Conservation (phyloP, 345 rosid genomes). For the Eucalyptus polyanthemos region DNA sequence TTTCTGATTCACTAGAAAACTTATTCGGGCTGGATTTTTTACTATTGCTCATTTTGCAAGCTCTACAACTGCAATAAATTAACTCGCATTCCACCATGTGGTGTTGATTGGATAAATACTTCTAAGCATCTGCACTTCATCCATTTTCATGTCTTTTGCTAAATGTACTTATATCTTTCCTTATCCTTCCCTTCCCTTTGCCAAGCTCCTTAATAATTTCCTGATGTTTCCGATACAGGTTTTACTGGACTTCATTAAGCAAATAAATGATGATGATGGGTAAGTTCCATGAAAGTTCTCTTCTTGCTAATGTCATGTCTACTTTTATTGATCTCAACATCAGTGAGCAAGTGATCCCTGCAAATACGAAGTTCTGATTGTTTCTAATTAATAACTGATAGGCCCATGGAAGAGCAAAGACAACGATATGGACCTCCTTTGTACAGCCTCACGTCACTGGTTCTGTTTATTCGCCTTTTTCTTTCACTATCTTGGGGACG, state of each 20-base stretch:
- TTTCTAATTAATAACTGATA: constrained; percentile 1
- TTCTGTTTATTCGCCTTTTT: constrained; percentile 43
- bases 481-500: constrained; percentile 58
- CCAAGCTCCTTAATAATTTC: neutral
- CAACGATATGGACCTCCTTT: constrained; percentile 92
- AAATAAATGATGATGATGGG: constrained; percentile 97
- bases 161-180: neutral
- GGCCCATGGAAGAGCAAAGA: constrained; percentile 99
- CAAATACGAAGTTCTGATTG: neutral
- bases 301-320: neutral
- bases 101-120: neutral
- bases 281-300: constrained; percentile 10
- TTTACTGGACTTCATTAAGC: constrained; percentile 85
- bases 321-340: neutral
- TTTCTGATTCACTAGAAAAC: neutral
- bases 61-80: neutral
- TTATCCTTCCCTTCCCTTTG: neutral
- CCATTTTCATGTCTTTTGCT: neutral
- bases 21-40: neutral
- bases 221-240: constrained; percentile 30
- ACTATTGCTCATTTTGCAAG: neutral
- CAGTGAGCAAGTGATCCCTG: neutral
- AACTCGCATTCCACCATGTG: neutral
- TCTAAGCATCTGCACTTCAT: neutral
- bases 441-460: constrained; percentile 74